phyloP scores from a whole-genome alignment of 192 early-diverging fungal genomes.

The Umbelopsis sp. region DNA sequence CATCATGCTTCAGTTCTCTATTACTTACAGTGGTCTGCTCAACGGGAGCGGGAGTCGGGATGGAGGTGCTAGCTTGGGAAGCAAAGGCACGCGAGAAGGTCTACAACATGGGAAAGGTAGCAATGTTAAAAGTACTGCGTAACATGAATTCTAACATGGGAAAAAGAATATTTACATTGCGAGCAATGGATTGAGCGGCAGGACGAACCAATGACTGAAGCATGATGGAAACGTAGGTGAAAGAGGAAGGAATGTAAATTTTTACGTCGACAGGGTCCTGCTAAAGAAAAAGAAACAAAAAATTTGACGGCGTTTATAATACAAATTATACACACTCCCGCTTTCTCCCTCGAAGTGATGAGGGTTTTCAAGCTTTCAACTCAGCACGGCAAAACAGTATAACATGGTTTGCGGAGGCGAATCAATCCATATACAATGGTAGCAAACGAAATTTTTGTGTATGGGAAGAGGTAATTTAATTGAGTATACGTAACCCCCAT shows the following conservation, averaged over 20 bases:
- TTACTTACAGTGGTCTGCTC: conserved; percentile 38
- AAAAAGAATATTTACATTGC: background rate
- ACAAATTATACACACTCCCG: conserved; percentile 10
- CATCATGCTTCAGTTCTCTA: background rate
- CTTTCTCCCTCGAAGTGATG: background rate
- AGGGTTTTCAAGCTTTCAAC: background rate
- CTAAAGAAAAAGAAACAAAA: conserved; percentile 9
- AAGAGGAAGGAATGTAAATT: conserved; percentile 10
- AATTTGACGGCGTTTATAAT: conserved; percentile 6
- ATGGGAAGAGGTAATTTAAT: too few relatives aligned
- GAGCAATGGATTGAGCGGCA: conserved; percentile 1
- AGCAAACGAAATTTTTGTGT: too few relatives aligned
- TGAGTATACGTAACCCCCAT: too few relatives aligned
- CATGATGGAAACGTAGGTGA: conserved; percentile 2
- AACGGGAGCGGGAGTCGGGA: conserved; percentile 37
- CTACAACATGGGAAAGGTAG: background rate
- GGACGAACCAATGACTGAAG: conserved; percentile 10
- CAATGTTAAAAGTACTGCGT: background rate
- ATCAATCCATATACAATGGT: too few relatives aligned
- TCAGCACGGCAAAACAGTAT: conserved; percentile 2
- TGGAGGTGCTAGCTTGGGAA: conserved; percentile 28
- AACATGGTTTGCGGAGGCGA: too few relatives aligned
- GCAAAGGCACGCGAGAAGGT: conserved; percentile 28
- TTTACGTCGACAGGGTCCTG: conserved; percentile 11
- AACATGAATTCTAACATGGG: background rate